Evolutionary conservation across 345 rosid species (phyloP).

Genomic region (Garcia nutans): DNA sequence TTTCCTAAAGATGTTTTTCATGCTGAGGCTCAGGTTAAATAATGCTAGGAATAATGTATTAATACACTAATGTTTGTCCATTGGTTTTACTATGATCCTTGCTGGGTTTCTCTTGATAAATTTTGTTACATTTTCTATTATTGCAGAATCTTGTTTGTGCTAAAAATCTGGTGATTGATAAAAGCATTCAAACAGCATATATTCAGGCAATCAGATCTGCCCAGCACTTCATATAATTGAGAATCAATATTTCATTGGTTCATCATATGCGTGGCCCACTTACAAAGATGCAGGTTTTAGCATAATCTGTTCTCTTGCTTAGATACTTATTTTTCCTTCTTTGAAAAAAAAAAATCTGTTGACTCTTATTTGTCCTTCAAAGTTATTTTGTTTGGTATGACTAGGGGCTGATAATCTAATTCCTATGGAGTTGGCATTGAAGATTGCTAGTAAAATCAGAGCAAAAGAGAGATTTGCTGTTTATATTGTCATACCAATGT

Average conservation of each 20-base stretch:
- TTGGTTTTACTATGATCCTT: not conserved
- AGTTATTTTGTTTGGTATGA: slow-evolving; percentile 7
- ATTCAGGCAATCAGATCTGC: slow-evolving; percentile 88
- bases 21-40: slow-evolving; percentile 57
- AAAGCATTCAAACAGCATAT: slow-evolving; percentile 89
- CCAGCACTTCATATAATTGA: slow-evolving; percentile 82
- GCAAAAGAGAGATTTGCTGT: slow-evolving; percentile 77
- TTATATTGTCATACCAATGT: slow-evolving; percentile 77
- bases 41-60: not conserved
- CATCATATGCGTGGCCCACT: slow-evolving; percentile 78
- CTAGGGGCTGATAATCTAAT: slow-evolving; percentile 85
- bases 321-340: not conserved
- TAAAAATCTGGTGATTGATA: slow-evolving; percentile 75
- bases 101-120: not conserved
- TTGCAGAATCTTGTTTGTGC: slow-evolving; percentile 87
- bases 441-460: slow-evolving; percentile 68
- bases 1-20: slow-evolving; percentile 64
- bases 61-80: not conserved
- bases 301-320: slow-evolving; percentile 7
- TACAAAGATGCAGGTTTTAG: slow-evolving; percentile 73
- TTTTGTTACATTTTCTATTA: not conserved
- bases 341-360: too few species aligned
- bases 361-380: not conserved
- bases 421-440: slow-evolving; percentile 87
- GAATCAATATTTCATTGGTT: slow-evolving; percentile 88